These are phyloP conservation scores for Fraxinus paxiana DNA, from an alignment of 305 asterid genomes.

Conservation along the genomic window DNA sequence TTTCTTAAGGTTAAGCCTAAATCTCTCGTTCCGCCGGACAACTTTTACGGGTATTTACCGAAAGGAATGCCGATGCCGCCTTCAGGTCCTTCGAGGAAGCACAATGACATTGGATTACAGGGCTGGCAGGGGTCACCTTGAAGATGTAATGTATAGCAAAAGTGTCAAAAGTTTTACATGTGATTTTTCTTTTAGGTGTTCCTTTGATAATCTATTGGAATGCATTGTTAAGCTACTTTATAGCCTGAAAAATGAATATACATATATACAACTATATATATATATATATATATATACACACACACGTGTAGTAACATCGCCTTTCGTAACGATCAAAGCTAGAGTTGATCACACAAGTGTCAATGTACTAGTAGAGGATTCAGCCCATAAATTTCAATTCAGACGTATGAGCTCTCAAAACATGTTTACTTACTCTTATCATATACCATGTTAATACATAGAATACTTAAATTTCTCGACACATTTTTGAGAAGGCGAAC, in stretches of 20 bases:
- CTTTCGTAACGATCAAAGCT: neutral
- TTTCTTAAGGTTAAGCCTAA: constrained; percentile 41
- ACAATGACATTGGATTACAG: constrained; percentile 50
- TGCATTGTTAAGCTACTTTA: neutral
- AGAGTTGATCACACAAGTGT: neutral
- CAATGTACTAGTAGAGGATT: neutral
- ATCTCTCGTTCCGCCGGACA: constrained; percentile 11
- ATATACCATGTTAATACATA: neutral
- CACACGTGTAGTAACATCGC: neutral
- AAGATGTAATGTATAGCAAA: constrained; percentile 5
- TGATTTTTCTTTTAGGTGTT: constrained; percentile 9
- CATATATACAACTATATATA: too few relatives aligned
- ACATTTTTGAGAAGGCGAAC: neutral
- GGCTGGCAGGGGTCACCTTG: constrained; percentile 16
- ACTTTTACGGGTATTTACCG: constrained; percentile 45
- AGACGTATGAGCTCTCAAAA: neutral
- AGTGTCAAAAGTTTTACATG: constrained; percentile 1
- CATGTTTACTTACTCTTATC: neutral
- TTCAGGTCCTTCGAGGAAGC: constrained; percentile 63
- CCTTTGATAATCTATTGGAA: neutral
- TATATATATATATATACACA: too few relatives aligned
- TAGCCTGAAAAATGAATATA: neutral
- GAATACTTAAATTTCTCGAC: neutral
- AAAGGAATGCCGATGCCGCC: constrained; percentile 70
- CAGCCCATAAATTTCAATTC: neutral